phyloP scores from a whole-genome alignment of 345 rosid genomes.

The Toxicodendron radicans region DNA sequence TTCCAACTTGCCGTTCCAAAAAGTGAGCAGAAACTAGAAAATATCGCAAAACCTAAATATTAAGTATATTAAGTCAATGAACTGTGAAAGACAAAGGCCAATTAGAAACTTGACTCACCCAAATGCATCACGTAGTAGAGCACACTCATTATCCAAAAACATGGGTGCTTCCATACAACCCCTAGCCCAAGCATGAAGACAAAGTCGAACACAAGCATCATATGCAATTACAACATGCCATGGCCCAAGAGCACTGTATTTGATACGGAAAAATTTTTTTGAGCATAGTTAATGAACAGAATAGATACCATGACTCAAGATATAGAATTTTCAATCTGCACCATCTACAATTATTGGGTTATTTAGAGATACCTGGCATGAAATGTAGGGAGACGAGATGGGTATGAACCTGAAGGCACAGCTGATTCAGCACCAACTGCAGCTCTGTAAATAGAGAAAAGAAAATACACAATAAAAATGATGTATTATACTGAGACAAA shows the following conservation, averaged over 20 bases:
- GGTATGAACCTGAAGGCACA: conserved; percentile 53
- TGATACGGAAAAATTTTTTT: conserved; percentile 16
- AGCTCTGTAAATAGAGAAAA: conserved; percentile 40
- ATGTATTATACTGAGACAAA: conserved; percentile 1
- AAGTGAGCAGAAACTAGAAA: neutral
- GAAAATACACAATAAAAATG: neutral
- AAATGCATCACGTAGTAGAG: conserved; percentile 78
- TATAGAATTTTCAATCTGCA: conserved; percentile 7
- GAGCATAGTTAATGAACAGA: conserved; percentile 13
- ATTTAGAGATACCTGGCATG: conserved; percentile 70
- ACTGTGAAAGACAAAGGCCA: conserved; percentile 10
- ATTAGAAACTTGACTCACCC: conserved; percentile 51
- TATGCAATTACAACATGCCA: conserved; percentile 97
- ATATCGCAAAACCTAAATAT: neutral
- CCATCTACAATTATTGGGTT: neutral
- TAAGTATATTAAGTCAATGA: neutral
- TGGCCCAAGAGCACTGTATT: conserved; percentile 81
- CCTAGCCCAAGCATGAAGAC: conserved; percentile 99
- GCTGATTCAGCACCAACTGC: conserved; percentile 52
- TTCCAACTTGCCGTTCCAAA: neutral
- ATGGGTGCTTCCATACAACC: conserved; percentile 98
- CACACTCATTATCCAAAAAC: conserved; percentile 93
- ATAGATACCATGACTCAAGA: conserved; percentile 6
- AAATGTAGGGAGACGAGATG: conserved; percentile 80
- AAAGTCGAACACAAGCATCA: conserved; percentile 95